Evolutionary conservation across 192 early-diverging fungal species (phyloP).

Genomic region (Dispira simplex): DNA sequence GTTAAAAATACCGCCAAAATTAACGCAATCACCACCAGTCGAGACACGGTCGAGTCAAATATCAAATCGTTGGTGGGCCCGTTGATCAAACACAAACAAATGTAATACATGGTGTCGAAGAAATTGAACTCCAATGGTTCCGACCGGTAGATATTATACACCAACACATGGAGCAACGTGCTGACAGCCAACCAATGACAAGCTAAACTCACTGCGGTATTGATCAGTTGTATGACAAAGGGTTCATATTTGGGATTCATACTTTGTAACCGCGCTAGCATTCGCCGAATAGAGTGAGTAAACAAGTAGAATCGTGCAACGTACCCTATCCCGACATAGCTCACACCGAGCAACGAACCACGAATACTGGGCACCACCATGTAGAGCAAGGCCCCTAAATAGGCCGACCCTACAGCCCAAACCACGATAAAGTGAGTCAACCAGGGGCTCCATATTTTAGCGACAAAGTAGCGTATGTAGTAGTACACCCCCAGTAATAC

Average conservation of each 20-base stretch:
- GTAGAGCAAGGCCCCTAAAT: not conserved
- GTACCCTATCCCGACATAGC: not conserved
- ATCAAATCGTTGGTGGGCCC: not conserved
- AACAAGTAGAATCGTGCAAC: not conserved
- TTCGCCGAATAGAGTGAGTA: not conserved
- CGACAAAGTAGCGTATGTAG: too few relatives aligned
- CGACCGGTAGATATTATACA: not conserved
- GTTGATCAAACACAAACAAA: constrained; percentile 5
- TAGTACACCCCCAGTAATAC: too few relatives aligned
- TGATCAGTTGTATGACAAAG: not conserved
- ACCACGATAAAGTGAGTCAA: too few relatives aligned
- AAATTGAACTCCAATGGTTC: not conserved
- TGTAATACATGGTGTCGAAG: constrained; percentile 4
- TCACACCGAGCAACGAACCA: not conserved
- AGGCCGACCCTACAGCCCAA: not conserved
- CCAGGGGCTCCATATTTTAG: too few relatives aligned
- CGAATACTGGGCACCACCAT: not conserved
- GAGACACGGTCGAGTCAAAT: not conserved
- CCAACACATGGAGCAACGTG: not conserved
- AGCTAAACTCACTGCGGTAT: not conserved
- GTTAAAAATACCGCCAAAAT: not conserved
- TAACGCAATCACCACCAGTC: not conserved
- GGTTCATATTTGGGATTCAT: not conserved
- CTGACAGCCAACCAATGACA: not conserved
- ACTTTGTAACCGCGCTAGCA: not conserved